These are phyloP conservation scores for Didymella lethalis DNA, from an alignment of 2,329 filamentous ascomycete species.

Conservation along the genomic window DNA sequence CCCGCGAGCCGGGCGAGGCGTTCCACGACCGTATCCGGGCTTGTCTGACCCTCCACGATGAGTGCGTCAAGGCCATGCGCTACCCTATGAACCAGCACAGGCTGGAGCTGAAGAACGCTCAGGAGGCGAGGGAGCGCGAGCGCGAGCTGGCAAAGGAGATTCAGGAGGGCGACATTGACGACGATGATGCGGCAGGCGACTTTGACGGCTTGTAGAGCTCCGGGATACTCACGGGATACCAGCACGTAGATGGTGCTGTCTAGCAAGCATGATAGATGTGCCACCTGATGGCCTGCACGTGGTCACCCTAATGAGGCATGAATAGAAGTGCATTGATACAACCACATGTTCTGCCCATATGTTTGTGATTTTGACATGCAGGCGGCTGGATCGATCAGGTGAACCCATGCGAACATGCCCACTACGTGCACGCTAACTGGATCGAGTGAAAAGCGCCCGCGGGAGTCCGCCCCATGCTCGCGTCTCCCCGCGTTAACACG, in stretches of 20 bases:
- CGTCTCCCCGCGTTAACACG: slow-evolving; percentile 25
- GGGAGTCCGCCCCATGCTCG: slow-evolving; percentile 26
- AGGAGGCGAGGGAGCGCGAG: slow-evolving; percentile 96
- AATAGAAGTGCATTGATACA: slow-evolving; percentile 26
- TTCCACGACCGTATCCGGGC: slow-evolving; percentile 97
- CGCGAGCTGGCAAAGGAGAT: slow-evolving; percentile 98
- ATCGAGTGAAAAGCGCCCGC: slow-evolving; percentile 35
- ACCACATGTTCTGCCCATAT: not conserved
- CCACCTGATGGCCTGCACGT: not conserved
- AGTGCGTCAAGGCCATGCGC: slow-evolving; percentile 99
- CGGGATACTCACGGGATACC: not conserved
- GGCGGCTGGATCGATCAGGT: not conserved
- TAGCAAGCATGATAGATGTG: slow-evolving; percentile 35
- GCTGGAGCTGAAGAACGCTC: slow-evolving; percentile 95
- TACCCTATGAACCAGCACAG: slow-evolving; percentile 99
- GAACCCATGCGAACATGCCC: slow-evolving; percentile 29
- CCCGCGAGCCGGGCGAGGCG: slow-evolving; percentile 91
- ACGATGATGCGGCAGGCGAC: slow-evolving; percentile 93
- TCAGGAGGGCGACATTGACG: slow-evolving; percentile 94
- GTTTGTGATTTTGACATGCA: slow-evolving; percentile 1
- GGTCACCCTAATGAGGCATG: slow-evolving; percentile 36
- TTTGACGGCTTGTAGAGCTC: slow-evolving; percentile 85
- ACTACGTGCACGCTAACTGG: slow-evolving; percentile 27
- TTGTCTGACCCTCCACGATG: slow-evolving; percentile 90
- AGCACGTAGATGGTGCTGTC: slow-evolving; percentile 32